Evolutionary conservation across 1,139 yeast species (phyloP).

Genomic region (Zygosaccharomyces sapae): DNA sequence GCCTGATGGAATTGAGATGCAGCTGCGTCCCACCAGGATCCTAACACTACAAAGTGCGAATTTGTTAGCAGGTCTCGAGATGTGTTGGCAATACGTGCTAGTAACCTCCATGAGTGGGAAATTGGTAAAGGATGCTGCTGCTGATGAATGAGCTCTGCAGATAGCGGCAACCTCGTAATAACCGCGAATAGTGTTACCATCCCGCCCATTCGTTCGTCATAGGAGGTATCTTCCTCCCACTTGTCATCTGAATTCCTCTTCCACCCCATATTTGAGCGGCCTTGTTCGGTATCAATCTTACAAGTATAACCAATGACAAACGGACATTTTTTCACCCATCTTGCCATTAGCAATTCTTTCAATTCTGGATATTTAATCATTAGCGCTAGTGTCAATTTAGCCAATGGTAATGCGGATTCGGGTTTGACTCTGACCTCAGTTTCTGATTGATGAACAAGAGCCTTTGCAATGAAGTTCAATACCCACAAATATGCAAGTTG

Average conservation of each 20-base stretch:
- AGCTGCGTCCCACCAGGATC: constrained; percentile 92
- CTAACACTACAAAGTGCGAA: constrained; percentile 66
- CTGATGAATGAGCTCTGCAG: constrained; percentile 28
- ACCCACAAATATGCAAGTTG: constrained; percentile 65
- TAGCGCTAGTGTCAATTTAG: constrained; percentile 55
- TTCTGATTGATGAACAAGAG: constrained; percentile 86
- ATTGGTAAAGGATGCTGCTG: constrained; percentile 51
- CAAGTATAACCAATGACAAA: constrained; percentile 77
- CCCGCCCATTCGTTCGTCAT: constrained; percentile 84
- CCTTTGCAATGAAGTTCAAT: constrained; percentile 76
- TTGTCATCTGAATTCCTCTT: constrained; percentile 52
- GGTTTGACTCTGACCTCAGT: constrained; percentile 83
- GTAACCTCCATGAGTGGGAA: constrained; percentile 58
- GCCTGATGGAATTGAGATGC: constrained; percentile 51
- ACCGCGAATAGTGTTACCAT: constrained; percentile 78
- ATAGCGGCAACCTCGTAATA: constrained; percentile 47
- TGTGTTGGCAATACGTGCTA: constrained; percentile 67
- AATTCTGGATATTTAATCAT: constrained; percentile 61
- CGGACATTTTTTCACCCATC: constrained; percentile 90
- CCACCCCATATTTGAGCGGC: constrained; percentile 86
- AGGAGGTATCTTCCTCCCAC: constrained; percentile 76
- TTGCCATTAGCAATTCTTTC: constrained; percentile 63
- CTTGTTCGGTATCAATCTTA: constrained; percentile 73
- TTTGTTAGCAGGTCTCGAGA: constrained; percentile 49
- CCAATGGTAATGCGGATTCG: constrained; percentile 75